Evolutionary conservation across 2,329 filamentous ascomycete genomes (phyloP).

Genomic region (Dryadomyces quercus-mongolicae): DNA sequence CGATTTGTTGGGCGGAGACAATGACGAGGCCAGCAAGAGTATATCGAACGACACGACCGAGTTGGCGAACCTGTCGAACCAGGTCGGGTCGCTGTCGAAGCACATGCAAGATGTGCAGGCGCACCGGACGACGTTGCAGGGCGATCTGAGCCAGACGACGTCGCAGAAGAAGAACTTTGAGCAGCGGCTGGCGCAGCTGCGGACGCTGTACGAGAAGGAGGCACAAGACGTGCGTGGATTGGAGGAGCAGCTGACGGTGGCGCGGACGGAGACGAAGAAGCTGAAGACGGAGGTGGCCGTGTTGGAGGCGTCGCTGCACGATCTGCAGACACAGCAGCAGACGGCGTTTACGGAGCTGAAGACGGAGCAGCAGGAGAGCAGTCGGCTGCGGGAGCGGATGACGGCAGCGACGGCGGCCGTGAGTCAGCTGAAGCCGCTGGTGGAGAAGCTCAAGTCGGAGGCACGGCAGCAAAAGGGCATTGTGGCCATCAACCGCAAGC

Average conservation of each 20-base stretch:
- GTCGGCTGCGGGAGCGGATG: conserved; percentile 76
- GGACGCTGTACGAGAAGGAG: conserved; percentile 85
- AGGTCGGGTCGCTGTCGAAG: conserved; percentile 78
- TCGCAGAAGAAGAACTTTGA: conserved; percentile 92
- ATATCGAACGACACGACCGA: conserved; percentile 83
- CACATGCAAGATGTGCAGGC: conserved; percentile 90
- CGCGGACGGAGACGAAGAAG: conserved; percentile 71
- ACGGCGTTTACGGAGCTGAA: conserved; percentile 64
- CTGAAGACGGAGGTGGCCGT: conserved; percentile 73
- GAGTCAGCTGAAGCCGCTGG: conserved; percentile 70
- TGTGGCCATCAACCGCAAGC: conserved; percentile 97
- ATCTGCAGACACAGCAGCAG: conserved; percentile 72
- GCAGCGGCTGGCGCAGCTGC: conserved; percentile 71
- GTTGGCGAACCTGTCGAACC: conserved; percentile 89
- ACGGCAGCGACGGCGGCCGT: conserved; percentile 72
- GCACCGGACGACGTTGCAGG: conserved; percentile 68
- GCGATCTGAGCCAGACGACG: conserved; percentile 67
- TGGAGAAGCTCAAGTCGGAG: conserved; percentile 88
- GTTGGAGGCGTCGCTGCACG: conserved; percentile 68
- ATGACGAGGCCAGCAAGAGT: conserved; percentile 80
- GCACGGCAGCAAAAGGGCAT: conserved; percentile 92
- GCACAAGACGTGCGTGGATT: conserved; percentile 73
- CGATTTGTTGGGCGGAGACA: conserved; percentile 82
- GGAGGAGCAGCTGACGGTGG: conserved; percentile 67
- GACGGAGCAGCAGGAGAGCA: conserved; percentile 81